These are phyloP conservation scores for Penicillium sclerotigenum DNA, from an alignment of 2,329 filamentous ascomycete genomes.

Conservation along the genomic window DNA sequence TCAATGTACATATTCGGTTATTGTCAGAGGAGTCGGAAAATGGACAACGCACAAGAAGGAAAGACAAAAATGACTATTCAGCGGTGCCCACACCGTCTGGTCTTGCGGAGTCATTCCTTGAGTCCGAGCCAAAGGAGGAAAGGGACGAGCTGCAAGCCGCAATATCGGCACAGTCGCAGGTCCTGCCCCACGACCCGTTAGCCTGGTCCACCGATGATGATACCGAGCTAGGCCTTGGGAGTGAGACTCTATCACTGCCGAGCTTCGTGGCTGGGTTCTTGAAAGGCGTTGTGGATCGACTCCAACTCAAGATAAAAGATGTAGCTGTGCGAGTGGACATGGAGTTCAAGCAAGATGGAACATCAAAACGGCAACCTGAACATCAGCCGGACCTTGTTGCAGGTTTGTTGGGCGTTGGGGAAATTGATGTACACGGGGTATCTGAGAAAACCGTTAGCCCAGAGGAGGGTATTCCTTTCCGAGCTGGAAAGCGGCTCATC, in stretches of 20 bases:
- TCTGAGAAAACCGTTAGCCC: slow-evolving; percentile 17
- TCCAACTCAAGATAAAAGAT: slow-evolving; percentile 53
- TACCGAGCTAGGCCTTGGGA: slow-evolving; percentile 52
- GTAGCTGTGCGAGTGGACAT: slow-evolving; percentile 53
- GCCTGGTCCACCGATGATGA: slow-evolving; percentile 48
- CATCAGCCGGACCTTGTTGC: slow-evolving; percentile 38
- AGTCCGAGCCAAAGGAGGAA: slow-evolving; percentile 56
- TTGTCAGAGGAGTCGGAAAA: slow-evolving; percentile 40
- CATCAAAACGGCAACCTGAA: slow-evolving; percentile 34
- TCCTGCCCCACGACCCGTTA: slow-evolving; percentile 46
- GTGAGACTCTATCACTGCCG: slow-evolving; percentile 54
- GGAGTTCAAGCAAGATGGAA: slow-evolving; percentile 42
- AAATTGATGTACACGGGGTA: slow-evolving; percentile 36
- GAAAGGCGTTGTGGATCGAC: slow-evolving; percentile 56
- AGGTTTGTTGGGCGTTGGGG: slow-evolving; percentile 34
- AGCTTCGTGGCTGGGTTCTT: slow-evolving; percentile 59
- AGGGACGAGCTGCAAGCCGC: slow-evolving; percentile 58
- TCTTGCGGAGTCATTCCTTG: slow-evolving; percentile 59
- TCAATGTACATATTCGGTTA: slow-evolving; percentile 67
- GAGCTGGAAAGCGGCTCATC: slow-evolving; percentile 45
- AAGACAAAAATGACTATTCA: slow-evolving; percentile 11
- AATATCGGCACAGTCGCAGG: slow-evolving; percentile 50
- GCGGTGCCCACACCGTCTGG: slow-evolving; percentile 50
- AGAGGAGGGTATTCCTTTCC: slow-evolving; percentile 22
- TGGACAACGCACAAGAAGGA: slow-evolving; percentile 29